These are phyloP conservation scores for Diplodia mutila DNA, from an alignment of 2,329 filamentous ascomycete genomes.

Conservation along the genomic window DNA sequence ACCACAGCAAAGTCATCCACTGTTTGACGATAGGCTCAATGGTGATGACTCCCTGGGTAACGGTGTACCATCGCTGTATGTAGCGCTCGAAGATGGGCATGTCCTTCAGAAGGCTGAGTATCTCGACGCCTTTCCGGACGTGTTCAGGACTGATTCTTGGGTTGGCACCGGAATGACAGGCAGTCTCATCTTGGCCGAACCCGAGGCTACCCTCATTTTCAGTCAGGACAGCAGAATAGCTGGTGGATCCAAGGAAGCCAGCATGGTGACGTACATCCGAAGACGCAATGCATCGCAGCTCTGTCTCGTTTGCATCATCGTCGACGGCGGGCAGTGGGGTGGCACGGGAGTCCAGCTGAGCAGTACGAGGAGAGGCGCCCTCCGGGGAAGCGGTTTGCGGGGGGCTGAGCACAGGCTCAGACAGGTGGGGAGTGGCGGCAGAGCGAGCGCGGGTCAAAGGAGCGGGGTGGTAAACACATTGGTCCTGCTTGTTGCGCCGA, in stretches of 20 bases:
- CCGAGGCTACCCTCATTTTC: constrained; percentile 23
- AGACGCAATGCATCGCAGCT: constrained; percentile 2
- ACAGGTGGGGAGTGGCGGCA: background rate
- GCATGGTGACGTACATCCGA: constrained; percentile 17
- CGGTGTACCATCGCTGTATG: constrained; percentile 40
- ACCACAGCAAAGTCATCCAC: constrained; percentile 35
- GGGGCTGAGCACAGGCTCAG: constrained; percentile 15
- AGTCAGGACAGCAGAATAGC: constrained; percentile 25
- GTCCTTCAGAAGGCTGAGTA: constrained; percentile 37
- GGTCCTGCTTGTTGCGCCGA: constrained; percentile 34
- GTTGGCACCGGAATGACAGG: constrained; percentile 4
- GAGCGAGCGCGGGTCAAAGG: constrained; percentile 33
- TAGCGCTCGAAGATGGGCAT: constrained; percentile 35
- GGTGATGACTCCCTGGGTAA: constrained; percentile 38
- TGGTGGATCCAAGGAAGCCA: constrained; percentile 24
- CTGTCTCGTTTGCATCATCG: background rate
- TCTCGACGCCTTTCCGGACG: constrained; percentile 36
- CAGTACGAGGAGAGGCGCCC: background rate
- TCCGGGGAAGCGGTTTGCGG: constrained; percentile 10
- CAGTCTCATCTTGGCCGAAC: background rate
- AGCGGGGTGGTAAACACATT: constrained; percentile 43
- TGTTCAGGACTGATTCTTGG: constrained; percentile 24
- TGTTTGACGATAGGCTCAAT: constrained; percentile 42
- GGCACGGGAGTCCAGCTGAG: background rate
- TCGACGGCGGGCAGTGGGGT: background rate